Evolutionary conservation across 1,284 basidiomycete genomes (phyloP).

Genomic region (Hemileia vastatrix): DNA sequence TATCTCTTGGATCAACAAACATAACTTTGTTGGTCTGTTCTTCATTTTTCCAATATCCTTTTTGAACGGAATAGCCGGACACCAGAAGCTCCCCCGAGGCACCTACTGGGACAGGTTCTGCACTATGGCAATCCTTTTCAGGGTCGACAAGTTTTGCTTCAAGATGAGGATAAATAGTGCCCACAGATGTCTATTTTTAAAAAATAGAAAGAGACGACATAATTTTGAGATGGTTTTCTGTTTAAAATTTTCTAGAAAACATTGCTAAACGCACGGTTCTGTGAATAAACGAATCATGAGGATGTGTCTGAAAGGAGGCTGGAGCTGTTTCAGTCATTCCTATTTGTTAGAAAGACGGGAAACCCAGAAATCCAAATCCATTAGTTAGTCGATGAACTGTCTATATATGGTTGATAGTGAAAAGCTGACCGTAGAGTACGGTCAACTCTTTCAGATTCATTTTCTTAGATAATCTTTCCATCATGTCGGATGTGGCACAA

Average conservation of each 20-base stretch:
- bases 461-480: constrained; percentile 15
- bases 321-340: constrained; percentile 22
- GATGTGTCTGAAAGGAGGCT: constrained; percentile 6
- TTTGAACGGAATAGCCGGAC: constrained; percentile 22
- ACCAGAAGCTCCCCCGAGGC: constrained; percentile 22
- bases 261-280: background rate
- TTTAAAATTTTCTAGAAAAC: background rate
- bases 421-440: constrained; percentile 23
- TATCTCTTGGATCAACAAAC: constrained; percentile 11
- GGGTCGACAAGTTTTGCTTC: constrained; percentile 21
- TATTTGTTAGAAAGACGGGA: background rate
- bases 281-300: background rate
- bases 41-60: constrained; percentile 24
- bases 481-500: constrained; percentile 22
- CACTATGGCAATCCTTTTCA: constrained; percentile 7
- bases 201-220: background rate
- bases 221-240: background rate
- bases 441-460: constrained; percentile 25
- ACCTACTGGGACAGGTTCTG: constrained; percentile 1
- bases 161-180: constrained; percentile 25
- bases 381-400: too few species aligned
- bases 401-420: background rate
- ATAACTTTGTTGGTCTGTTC: constrained; percentile 15
- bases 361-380: background rate
- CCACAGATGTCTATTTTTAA: constrained; percentile 19